phyloP scores from a whole-genome alignment of 2,329 filamentous ascomycete genomes.

The Lachnum nothofagi region DNA sequence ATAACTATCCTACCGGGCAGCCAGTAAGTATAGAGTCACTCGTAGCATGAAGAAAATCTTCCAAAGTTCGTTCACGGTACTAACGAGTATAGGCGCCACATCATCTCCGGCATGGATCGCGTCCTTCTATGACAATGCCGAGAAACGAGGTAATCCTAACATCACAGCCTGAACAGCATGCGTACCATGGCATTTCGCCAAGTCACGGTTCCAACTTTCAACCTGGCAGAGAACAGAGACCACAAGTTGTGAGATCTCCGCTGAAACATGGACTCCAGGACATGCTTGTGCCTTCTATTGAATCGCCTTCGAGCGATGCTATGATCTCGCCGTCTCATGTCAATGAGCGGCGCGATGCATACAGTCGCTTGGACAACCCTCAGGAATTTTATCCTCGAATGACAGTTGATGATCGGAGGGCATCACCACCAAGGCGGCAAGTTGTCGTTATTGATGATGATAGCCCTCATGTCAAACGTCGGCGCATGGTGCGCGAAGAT shows the following conservation, averaged over 20 bases:
- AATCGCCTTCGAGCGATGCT: constrained; percentile 26
- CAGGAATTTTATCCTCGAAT: constrained; percentile 20
- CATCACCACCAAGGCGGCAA: constrained; percentile 24
- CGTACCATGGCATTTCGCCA: constrained; percentile 18
- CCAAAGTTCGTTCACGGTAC: constrained; percentile 5
- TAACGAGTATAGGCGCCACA: constrained; percentile 21
- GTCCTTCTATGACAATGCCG: constrained; percentile 6
- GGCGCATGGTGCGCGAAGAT: constrained; percentile 27
- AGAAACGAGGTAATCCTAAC: constrained; percentile 28
- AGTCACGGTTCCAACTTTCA: constrained; percentile 16
- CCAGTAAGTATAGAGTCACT: constrained; percentile 4
- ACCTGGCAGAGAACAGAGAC: constrained; percentile 18
- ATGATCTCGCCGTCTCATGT: constrained; percentile 15
- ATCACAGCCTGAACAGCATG: constrained; percentile 22
- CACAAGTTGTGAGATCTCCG: constrained; percentile 29
- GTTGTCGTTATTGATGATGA: constrained; percentile 31
- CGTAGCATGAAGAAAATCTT: background rate
- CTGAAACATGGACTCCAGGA: constrained; percentile 28
- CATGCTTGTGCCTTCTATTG: constrained; percentile 33
- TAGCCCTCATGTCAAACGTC: constrained; percentile 28
- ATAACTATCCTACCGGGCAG: background rate
- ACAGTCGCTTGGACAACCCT: constrained; percentile 13
- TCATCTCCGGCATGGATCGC: constrained; percentile 17
- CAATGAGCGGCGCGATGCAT: constrained; percentile 17
- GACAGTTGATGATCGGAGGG: constrained; percentile 16